Evolutionary conservation across 106 monocot genomes (phyloP).

Genomic region (Chionographis japonica): DNA sequence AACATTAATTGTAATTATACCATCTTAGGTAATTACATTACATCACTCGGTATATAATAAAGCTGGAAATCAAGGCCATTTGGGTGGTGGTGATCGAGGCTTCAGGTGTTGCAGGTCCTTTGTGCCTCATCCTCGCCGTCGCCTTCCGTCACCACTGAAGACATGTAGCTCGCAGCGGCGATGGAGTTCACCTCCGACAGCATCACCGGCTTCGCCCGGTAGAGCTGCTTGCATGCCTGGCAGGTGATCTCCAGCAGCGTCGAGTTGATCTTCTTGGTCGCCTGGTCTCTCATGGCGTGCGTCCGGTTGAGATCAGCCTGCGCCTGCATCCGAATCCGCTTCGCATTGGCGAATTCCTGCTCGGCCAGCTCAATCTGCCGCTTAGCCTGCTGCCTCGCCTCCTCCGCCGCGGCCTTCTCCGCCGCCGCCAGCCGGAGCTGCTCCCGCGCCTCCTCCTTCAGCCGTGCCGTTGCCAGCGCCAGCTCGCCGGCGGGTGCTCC

Average conservation of each 20-base stretch:
- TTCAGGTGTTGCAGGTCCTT: not conserved
- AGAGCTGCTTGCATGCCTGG: constrained; percentile 26
- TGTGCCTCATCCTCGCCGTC: constrained; percentile 19
- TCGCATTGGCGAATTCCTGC: constrained; percentile 38
- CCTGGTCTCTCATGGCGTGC: constrained; percentile 29
- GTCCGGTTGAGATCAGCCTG: constrained; percentile 37
- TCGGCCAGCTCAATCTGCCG: constrained; percentile 36
- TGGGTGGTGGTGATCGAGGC: not conserved
- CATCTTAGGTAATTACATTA: not conserved
- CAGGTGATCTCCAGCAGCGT: constrained; percentile 42
- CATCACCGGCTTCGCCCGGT: not conserved
- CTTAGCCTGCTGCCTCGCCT: constrained; percentile 29
- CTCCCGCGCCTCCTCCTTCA: constrained; percentile 20
- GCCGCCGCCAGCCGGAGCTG: constrained; percentile 16
- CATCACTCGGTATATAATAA: not conserved
- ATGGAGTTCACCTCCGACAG: not conserved
- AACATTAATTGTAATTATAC: no score
- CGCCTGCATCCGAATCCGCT: constrained; percentile 41
- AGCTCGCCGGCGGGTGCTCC: not conserved
- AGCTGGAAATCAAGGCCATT: no score
- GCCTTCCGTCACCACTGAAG: constrained; percentile 30
- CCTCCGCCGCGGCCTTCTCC: constrained; percentile 29
- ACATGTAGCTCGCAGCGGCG: constrained; percentile 29
- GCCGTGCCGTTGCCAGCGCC: not conserved
- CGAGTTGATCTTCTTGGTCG: constrained; percentile 29